Evolutionary conservation across 2,329 filamentous ascomycete genomes (phyloP).

Genomic region (Helicocarpus griseus): DNA sequence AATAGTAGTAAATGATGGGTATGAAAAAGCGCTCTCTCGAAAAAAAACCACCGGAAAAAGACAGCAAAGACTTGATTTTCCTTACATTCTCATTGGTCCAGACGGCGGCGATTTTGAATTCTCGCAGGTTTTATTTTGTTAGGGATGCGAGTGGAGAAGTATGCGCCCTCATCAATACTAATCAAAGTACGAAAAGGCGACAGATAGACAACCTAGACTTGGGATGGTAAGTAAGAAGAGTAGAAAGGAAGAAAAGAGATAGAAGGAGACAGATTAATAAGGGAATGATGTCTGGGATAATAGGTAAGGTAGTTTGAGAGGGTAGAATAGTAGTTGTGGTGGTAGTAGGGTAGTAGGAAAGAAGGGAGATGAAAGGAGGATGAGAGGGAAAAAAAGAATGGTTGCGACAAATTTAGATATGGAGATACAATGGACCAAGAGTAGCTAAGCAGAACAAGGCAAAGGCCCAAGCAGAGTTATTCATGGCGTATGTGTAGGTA

Average conservation of each 20-base stretch:
- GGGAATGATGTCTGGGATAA: too few relatives aligned
- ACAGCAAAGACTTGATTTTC: background rate
- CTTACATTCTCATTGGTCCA: slow-evolving; percentile 2
- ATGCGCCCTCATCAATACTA: background rate
- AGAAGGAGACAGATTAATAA: background rate
- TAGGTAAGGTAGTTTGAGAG: too few relatives aligned
- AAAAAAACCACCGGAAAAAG: background rate
- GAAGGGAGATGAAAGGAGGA: too few relatives aligned
- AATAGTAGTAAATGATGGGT: background rate
- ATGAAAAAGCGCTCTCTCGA: background rate
- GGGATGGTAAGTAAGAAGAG: background rate
- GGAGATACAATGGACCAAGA: too few relatives aligned
- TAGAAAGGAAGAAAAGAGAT: background rate
- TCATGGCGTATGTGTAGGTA: too few relatives aligned
- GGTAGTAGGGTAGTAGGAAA: too few relatives aligned
- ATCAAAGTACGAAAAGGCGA: background rate
- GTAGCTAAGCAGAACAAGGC: too few relatives aligned
- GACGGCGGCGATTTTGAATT: background rate
- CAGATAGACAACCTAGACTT: background rate
- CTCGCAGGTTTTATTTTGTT: background rate
- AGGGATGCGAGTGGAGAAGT: background rate
- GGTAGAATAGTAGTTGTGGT: too few relatives aligned
- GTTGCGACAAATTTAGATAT: too few relatives aligned
- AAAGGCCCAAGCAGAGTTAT: too few relatives aligned
- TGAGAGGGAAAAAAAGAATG: too few relatives aligned